Percentiles rank a stretch among this genome's conserved stretches.
These are phyloP conservation scores for Sisymbrium altissimum DNA, from an alignment of 345 rosid species.

Conservation along the genomic window DNA sequence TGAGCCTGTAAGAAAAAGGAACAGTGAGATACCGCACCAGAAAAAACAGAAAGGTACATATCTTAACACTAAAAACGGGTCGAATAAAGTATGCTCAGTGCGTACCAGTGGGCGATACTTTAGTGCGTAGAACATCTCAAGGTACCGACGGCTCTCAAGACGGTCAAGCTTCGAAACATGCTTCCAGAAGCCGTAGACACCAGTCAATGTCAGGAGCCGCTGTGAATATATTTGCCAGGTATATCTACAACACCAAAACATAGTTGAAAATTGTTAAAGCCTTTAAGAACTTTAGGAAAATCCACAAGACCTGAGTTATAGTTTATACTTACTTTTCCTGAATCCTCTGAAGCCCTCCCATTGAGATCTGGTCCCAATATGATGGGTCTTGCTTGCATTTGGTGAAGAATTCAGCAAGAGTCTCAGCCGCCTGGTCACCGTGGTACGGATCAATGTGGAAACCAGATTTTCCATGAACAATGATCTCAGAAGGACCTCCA, in stretches of 20 bases:
- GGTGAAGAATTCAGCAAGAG: conserved; percentile 62
- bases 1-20: conserved; percentile 55
- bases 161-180: conserved; percentile 93
- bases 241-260: conserved; percentile 42
- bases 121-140: conserved; percentile 89
- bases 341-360: conserved; percentile 69
- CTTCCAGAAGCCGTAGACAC: conserved; percentile 94
- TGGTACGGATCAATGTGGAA: conserved; percentile 88
- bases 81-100: background rate
- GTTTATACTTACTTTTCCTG: conserved; percentile 57
- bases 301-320: background rate
- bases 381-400: conserved; percentile 60
- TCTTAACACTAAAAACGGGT: background rate
- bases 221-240: conserved; percentile 91
- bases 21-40: background rate
- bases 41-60: background rate
- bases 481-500: conserved; percentile 94
- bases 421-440: conserved; percentile 68
- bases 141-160: conserved; percentile 80
- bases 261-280: background rate
- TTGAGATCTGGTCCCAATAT: conserved; percentile 70
- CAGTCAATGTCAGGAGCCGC: conserved; percentile 80
- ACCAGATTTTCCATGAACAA: conserved; percentile 78
- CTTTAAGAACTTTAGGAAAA: background rate
- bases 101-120: conserved; percentile 78